A percentile compares a stretch with the other conserved stretches of the same genome.
Evolutionary conservation across 1,284 basidiomycete genomes (phyloP).

Genomic region (Laetiporus sulphureus): DNA sequence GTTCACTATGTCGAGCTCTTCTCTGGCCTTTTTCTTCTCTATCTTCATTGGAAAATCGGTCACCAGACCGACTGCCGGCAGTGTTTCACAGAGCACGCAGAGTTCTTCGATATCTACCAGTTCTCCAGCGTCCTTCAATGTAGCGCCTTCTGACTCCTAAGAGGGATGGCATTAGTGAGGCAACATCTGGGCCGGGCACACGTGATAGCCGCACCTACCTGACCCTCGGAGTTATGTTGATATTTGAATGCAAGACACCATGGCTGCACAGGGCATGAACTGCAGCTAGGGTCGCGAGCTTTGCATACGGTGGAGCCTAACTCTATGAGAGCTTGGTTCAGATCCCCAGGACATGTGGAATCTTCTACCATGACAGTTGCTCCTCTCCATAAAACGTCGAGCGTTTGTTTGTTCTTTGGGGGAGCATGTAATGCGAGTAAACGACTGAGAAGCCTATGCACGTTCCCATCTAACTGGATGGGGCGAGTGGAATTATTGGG

Average conservation of each 20-base stretch:
- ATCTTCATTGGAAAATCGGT: constrained; percentile 85
- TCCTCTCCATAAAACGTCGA: constrained; percentile 78
- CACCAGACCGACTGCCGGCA: constrained; percentile 43
- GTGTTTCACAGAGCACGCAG: constrained; percentile 68
- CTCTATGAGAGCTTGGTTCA: constrained; percentile 86
- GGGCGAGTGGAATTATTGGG: neutral
- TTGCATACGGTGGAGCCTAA: constrained; percentile 90
- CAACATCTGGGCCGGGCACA: neutral
- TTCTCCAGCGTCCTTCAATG: constrained; percentile 11
- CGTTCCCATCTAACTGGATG: constrained; percentile 83
- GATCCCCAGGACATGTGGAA: constrained; percentile 62
- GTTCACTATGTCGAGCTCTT: constrained; percentile 83
- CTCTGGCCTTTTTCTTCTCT: constrained; percentile 76
- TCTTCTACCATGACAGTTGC: constrained; percentile 64
- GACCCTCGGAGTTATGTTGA: constrained; percentile 17
- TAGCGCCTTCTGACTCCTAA: constrained; percentile 12
- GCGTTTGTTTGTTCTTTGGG: constrained; percentile 71
- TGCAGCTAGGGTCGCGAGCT: constrained; percentile 72
- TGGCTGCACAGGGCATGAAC: constrained; percentile 59
- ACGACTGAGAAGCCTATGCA: constrained; percentile 77
- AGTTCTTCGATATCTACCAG: constrained; percentile 65
- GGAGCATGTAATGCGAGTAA: constrained; percentile 77
- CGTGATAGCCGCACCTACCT: constrained; percentile 5
- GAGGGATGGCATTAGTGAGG: constrained; percentile 2
- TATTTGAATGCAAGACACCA: constrained; percentile 60